Base-by-base conservation (phyloP, 2,329 filamentous ascomycete genomes). In the Apiospora koreana region DNA sequence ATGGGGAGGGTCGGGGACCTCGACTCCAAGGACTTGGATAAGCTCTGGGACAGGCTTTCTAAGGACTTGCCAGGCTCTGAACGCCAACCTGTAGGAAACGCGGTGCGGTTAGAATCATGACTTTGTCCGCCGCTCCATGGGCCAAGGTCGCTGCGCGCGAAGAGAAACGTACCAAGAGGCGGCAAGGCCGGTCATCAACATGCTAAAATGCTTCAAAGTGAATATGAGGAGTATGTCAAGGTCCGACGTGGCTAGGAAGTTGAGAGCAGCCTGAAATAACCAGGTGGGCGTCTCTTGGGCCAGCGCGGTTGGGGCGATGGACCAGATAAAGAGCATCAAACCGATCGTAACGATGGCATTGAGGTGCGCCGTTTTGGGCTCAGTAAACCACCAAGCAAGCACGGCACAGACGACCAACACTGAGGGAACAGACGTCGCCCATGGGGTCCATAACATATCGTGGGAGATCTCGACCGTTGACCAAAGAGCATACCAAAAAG, bases 21-120 rank as follows among this genome's bases (percentile, higher is more conserved):
- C 96, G 79, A 98, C 91, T 71, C 95, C 95, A 65, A 99, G 90
- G 67, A 98, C 93, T 75, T 91, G 91, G 76, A 98, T 95, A 65
- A 99, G 89, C 73, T 97, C 91, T 70, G 95, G 93, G 70, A 97
- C 94, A 31, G 95, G 94, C 76, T 95, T 97, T 82, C 93, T 92
- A 69, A 98, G 87, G 46, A 97, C 96, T 79, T 95, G 93, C 84
- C 93, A 94, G 72, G 94, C 93, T 79, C 96, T 92, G 80, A 93
- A 92, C 71, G 94, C 86, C 72, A 97, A 88, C 94, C 94, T 96
- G 69, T 25, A 35, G 21, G 50, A 42, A 41, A 54, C 67, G 46
- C 42, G 42, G 38, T 28, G 64, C 31, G 31, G 48, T 71, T 68
- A 62, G 46, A 62, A 65, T 38, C 8, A 23, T 38, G 21, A n/a